These are phyloP conservation scores for Fragaria ananassa DNA, from an alignment of 306 rosid genomes.

Conservation along the genomic window DNA sequence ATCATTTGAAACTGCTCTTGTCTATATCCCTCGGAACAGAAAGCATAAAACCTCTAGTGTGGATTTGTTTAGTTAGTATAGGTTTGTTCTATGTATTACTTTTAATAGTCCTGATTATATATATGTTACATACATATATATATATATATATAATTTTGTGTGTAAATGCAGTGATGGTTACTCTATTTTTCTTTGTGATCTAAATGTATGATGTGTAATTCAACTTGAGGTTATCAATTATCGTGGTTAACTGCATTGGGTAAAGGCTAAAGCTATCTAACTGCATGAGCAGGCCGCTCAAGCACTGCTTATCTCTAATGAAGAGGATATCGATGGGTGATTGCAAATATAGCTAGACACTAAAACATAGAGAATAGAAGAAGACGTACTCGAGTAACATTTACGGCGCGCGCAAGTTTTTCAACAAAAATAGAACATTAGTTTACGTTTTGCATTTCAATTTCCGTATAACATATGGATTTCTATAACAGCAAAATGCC, in stretches of 20 bases:
- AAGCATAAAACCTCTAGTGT: neutral
- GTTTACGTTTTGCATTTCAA: neutral
- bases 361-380: neutral
- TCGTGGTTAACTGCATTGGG: neutral
- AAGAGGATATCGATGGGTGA: neutral
- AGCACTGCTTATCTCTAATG: neutral
- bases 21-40: neutral
- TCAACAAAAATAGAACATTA: neutral
- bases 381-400: no score
- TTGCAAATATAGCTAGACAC: neutral
- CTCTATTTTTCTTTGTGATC: neutral
- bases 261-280: no score
- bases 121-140: no score
- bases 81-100: neutral
- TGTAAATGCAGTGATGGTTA: neutral
- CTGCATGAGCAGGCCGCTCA: neutral
- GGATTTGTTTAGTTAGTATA: neutral
- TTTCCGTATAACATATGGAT: neutral
- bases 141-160: neutral
- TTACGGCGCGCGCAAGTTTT: no score
- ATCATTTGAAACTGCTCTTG: neutral
- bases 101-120: neutral
- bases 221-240: neutral
- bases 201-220: neutral
- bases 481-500: neutral